Percentiles rank a stretch among this genome's conserved stretches.
phyloP scores from a whole-genome alignment of 202 grass and related monocot species.

The Panicum virgatum region DNA sequence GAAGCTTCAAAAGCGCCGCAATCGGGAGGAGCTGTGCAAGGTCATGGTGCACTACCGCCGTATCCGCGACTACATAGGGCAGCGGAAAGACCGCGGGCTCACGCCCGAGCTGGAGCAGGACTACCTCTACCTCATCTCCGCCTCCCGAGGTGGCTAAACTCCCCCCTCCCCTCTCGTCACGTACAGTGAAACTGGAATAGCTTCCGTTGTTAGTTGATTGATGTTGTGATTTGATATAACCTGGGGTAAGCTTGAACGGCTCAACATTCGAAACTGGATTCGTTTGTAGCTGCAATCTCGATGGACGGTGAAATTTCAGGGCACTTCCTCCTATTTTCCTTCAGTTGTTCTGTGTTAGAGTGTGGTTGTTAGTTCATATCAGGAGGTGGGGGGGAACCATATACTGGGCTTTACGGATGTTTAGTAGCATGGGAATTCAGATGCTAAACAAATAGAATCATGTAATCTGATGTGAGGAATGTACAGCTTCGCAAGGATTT shows the following conservation, averaged over 20 bases:
- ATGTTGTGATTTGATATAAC: constrained; percentile 4
- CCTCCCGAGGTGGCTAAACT: constrained; percentile 63
- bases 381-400: background rate
- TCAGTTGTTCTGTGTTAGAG: background rate
- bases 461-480: constrained; percentile 2
- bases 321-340: background rate
- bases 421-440: background rate
- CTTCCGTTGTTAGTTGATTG: background rate
- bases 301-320: constrained; percentile 5
- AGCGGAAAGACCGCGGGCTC: constrained; percentile 61
- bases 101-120: constrained; percentile 81
- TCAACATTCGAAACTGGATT: constrained; percentile 7
- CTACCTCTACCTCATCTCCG: constrained; percentile 79
- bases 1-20: constrained; percentile 59
- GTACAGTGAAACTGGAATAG: constrained; percentile 7
- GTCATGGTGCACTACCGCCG: constrained; percentile 65
- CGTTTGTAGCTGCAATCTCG: background rate
- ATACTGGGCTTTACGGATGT: no score
- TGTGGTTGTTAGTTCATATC: background rate
- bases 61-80: constrained; percentile 60
- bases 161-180: background rate
- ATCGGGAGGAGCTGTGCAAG: constrained; percentile 64
- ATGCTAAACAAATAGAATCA: constrained; percentile 20
- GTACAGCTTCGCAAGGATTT: background rate
- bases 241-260: constrained; percentile 14